Percentiles rank a stretch among this genome's conserved stretches.
Conservation (phyloP, 2,329 filamentous ascomycete species). For the Scedosporium boydii region DNA sequence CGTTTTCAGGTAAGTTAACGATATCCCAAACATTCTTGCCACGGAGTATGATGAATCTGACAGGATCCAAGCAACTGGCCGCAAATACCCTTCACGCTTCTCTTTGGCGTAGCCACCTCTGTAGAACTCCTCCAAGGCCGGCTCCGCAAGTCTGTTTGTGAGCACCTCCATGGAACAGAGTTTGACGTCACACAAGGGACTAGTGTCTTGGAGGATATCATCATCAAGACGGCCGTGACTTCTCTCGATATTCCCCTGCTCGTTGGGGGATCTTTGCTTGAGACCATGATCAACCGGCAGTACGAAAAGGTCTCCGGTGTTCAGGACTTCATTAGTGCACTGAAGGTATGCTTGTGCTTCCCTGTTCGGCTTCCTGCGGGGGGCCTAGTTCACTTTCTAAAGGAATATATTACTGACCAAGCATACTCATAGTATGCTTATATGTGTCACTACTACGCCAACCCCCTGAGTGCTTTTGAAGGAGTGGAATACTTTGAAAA, state of each 20-base stretch:
- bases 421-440: constrained; percentile 55
- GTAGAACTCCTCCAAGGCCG: constrained; percentile 71
- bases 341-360: constrained; percentile 43
- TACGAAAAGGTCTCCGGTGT: constrained; percentile 69
- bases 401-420: background rate
- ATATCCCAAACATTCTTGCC: background rate
- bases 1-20: constrained; percentile 50
- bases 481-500: constrained; percentile 15
- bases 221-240: constrained; percentile 51
- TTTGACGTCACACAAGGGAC: constrained; percentile 70
- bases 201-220: constrained; percentile 63
- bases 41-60: constrained; percentile 18
- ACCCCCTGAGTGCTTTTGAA: constrained; percentile 59
- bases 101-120: constrained; percentile 76
- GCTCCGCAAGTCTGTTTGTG: constrained; percentile 58
- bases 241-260: constrained; percentile 46
- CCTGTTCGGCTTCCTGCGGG: background rate
- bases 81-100: constrained; percentile 64
- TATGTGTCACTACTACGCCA: constrained; percentile 80
- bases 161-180: constrained; percentile 57
- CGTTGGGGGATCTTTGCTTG: constrained; percentile 54
- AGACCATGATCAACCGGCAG: constrained; percentile 60
- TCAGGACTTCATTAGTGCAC: constrained; percentile 58
- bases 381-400: background rate
- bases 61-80: constrained; percentile 31